Conservation (phyloP, 495 filamentous ascomycete genomes). For the Hypoxylon subgilvum region DNA sequence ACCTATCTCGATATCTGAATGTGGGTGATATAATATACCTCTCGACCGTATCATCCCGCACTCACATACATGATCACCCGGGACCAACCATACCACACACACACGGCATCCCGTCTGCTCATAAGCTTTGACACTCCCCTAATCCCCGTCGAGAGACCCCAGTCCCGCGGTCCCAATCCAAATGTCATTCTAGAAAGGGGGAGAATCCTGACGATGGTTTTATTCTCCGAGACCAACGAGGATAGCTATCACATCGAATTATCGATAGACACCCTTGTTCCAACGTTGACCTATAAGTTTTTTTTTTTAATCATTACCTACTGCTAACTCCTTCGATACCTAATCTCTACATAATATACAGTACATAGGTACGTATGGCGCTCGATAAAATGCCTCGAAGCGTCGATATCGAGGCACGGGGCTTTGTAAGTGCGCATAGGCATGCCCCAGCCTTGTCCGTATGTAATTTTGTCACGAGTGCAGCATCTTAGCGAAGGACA, state of each 20-base stretch:
- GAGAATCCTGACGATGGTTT: slow-evolving; percentile 16
- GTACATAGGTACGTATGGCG: too few species aligned
- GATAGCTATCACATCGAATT: too few species aligned
- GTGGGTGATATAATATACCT: slow-evolving; percentile 8
- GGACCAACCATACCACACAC: slow-evolving; percentile 7
- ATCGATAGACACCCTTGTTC: slow-evolving; percentile 20
- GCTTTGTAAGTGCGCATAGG: background rate
- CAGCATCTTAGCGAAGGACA: too few species aligned
- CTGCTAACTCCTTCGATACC: background rate
- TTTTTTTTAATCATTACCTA: slow-evolving; percentile 2
- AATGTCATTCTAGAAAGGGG: slow-evolving; percentile 25
- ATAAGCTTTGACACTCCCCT: slow-evolving; percentile 5
- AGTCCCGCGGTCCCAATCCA: slow-evolving; percentile 32
- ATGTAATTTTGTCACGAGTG: too few species aligned
- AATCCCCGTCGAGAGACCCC: slow-evolving; percentile 15
- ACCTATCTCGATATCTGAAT: slow-evolving; percentile 1
- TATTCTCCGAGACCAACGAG: slow-evolving; percentile 33
- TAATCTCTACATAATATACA: too few species aligned
- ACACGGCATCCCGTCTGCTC: background rate
- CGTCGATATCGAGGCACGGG: background rate
- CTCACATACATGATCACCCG: slow-evolving; percentile 16
- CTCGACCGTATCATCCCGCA: slow-evolving; percentile 12
- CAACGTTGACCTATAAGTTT: slow-evolving; percentile 26
- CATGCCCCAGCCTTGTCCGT: too few species aligned
- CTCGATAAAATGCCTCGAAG: slow-evolving; percentile 6